Evolutionary conservation across 1,139 yeast genomes (phyloP), one percentile per base, ranked within the genome.

Genomic region (Suhomyces taliae): DNA sequence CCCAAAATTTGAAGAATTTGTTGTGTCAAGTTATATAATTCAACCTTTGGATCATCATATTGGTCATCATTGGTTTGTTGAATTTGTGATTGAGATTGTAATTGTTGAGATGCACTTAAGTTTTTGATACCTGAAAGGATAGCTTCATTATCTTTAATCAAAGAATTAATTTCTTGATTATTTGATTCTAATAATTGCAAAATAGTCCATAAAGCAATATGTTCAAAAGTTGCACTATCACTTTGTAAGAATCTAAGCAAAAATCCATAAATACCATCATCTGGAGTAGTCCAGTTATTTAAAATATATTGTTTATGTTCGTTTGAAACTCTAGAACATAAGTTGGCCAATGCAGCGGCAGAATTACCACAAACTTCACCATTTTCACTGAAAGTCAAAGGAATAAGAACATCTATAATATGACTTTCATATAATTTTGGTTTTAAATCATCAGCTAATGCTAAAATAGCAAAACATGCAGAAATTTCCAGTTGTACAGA

Each of bases 281-380:
- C 81, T 37, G 97, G 96, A 53, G 74, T 74, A 34, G 80, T 73
- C 96, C 98, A 93, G 57, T 85, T 81, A 52, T 81, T 79, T 50
- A 90, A 79, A 53, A 95, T 89, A 54, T 87, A 86, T 53, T 71
- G 76, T 53, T 83, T 81, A 66, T 91, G 93, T 55, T 87, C 90
- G 57, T 81, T 81, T 27, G 74, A 67, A 34, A 93, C 90, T 67
- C 97, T 83, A 8, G 97, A 90, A 57, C 97, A 90, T 57, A 93
- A 74, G 64, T 93, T 93, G 19, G 99, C 99, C 56, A 93, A 78
- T 1, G 99, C 99, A 31, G 99, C 99, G 19, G 98, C 99, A 4
- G 97, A 88, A 66, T 95, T 93, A 47, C 99, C 99, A 67, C 97
- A 95, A 14, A 93, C 98, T 69, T 93, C 99, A 51, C 93, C 89